Evolutionary conservation across 306 rosid species (phyloP).

Genomic region (Fagus crenata): DNA sequence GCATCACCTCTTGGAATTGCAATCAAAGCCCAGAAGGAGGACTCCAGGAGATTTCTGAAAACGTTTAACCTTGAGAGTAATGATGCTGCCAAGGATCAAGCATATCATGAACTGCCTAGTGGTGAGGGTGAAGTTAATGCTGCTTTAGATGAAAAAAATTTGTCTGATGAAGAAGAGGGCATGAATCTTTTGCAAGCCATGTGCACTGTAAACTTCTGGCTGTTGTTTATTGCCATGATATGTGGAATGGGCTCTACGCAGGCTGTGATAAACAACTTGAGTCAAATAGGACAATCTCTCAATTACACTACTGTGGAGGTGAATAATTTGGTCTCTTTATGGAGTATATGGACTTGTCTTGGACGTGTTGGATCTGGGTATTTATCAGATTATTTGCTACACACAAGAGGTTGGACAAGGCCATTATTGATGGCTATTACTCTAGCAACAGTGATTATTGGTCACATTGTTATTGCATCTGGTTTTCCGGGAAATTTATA

Average conservation of each 20-base stretch:
- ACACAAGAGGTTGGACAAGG: conserved; percentile 66
- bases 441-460: conserved; percentile 52
- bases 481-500: conserved; percentile 72
- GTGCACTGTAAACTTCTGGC: conserved; percentile 69
- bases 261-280: conserved; percentile 78
- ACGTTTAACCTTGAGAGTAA: conserved; percentile 16
- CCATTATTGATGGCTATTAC: conserved; percentile 63
- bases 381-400: conserved; percentile 70
- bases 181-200: conserved; percentile 62
- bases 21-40: conserved; percentile 52
- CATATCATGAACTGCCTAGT: conserved; percentile 47
- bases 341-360: conserved; percentile 95
- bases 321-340: conserved; percentile 62
- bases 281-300: conserved; percentile 79
- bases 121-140: conserved; percentile 32
- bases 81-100: not conserved
- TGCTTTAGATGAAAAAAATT: conserved; percentile 22
- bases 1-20: conserved; percentile 68
- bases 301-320: conserved; percentile 63
- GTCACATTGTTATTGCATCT: conserved; percentile 63
- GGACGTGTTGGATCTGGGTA: conserved; percentile 91
- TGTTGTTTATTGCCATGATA: conserved; percentile 69
- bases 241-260: conserved; percentile 88
- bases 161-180: conserved; percentile 39
- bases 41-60: conserved; percentile 13